Percentiles rank a stretch among this genome's conserved stretches.
Conservation (phyloP, 2,329 filamentous ascomycete species). For the Stagonosporopsis tanaceti region DNA sequence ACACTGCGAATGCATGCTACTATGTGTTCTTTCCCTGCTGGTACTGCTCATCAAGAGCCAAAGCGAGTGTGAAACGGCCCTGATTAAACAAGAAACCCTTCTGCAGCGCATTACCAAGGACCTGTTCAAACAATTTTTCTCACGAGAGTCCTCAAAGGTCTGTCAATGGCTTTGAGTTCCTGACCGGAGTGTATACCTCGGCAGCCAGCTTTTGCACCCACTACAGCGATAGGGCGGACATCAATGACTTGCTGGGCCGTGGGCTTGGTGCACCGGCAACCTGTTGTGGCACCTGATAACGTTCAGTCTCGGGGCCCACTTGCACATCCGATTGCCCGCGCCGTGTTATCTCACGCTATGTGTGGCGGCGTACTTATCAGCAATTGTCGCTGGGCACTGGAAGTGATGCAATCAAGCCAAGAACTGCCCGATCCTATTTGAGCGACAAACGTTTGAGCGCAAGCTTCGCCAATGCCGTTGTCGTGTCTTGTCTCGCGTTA, state of each 20-base stretch:
- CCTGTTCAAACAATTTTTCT: no score
- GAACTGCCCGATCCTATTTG: not conserved
- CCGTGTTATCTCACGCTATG: constrained; percentile 27
- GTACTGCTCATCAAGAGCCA: no score
- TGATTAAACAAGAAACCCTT: not conserved
- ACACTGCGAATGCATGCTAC: not conserved
- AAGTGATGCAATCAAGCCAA: constrained; percentile 7
- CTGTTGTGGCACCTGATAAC: constrained; percentile 26
- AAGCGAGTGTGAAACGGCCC: no score
- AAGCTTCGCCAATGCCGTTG: constrained; percentile 7
- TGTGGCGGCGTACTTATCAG: constrained; percentile 23
- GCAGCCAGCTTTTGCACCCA: not conserved
- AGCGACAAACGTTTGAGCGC: not conserved
- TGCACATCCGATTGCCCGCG: constrained; percentile 20
- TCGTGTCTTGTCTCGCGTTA: not conserved
- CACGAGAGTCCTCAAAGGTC: not conserved
- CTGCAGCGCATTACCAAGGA: not conserved
- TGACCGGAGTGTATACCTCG: no score
- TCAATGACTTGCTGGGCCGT: not conserved
- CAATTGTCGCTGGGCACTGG: not conserved
- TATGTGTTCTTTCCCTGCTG: not conserved
- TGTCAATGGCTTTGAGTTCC: not conserved
- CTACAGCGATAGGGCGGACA: not conserved
- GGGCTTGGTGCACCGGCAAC: constrained; percentile 17
- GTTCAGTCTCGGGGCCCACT: constrained; percentile 13